phyloP scores from a whole-genome alignment of 768 basidiomycete genomes.

The Pisolithus microcarpus region DNA sequence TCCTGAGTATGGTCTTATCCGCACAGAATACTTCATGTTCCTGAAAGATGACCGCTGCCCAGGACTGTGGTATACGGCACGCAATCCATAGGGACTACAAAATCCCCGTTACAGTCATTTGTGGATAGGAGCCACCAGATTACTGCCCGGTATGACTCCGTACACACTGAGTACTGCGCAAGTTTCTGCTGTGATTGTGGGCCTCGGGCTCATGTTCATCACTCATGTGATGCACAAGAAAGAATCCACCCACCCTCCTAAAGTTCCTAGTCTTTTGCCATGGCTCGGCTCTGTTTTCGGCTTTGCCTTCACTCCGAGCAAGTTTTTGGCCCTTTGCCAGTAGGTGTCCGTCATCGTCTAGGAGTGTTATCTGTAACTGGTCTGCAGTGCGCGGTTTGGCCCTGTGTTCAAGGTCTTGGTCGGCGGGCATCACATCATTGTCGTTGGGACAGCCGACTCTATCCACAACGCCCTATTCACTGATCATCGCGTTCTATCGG shows the following conservation, averaged over 20 bases:
- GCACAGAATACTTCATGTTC: no score
- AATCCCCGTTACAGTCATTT: no score
- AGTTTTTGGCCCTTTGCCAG: slow-evolving; percentile 16
- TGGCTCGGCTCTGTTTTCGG: slow-evolving; percentile 13
- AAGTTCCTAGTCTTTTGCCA: slow-evolving; percentile 8
- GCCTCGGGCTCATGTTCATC: neutral
- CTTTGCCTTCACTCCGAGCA: slow-evolving; percentile 11
- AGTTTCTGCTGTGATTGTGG: neutral
- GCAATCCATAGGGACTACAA: no score
- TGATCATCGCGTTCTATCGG: slow-evolving; percentile 4
- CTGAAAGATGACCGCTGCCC: no score
- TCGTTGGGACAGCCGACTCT: slow-evolving; percentile 11
- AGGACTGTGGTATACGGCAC: no score
- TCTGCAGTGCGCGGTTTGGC: slow-evolving; percentile 11
- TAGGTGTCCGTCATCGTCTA: neutral
- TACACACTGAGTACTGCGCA: neutral
- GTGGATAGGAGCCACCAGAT: no score
- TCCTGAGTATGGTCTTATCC: no score
- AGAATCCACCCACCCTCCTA: neutral
- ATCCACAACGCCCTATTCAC: slow-evolving; percentile 10
- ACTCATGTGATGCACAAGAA: neutral
- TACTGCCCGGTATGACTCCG: neutral
- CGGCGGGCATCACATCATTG: slow-evolving; percentile 10
- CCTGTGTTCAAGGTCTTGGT: slow-evolving; percentile 12
- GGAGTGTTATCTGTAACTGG: neutral